phyloP scores from a whole-genome alignment of 2,329 filamentous ascomycete genomes.

The Fusarium poae region DNA sequence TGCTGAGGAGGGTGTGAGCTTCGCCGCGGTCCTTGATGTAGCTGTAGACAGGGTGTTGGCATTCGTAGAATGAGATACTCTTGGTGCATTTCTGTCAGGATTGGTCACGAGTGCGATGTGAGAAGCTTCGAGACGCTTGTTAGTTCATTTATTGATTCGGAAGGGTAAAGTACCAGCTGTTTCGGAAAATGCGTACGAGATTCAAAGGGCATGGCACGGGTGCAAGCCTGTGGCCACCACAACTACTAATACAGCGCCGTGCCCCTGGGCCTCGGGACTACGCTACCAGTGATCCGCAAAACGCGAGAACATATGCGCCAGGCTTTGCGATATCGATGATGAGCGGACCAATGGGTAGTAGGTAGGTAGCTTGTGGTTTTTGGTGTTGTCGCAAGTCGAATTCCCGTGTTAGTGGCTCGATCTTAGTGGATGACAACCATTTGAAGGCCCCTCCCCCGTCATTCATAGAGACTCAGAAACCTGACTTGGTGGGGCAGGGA shows the following conservation, averaged over 20 bases:
- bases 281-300: conserved; percentile 14
- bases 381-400: conserved; percentile 33
- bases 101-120: conserved; percentile 25
- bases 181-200: conserved; percentile 45
- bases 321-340: conserved; percentile 28
- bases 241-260: conserved; percentile 20
- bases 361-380: conserved; percentile 1
- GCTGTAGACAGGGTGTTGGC: conserved; percentile 18
- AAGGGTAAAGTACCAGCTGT: background rate
- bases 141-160: conserved; percentile 20
- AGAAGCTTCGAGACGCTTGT: conserved; percentile 28
- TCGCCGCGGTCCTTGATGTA: conserved; percentile 9
- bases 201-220: conserved; percentile 48
- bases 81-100: conserved; percentile 9
- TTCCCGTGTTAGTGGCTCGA: conserved; percentile 43
- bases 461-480: conserved; percentile 16
- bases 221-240: conserved; percentile 38
- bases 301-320: conserved; percentile 1
- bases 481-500: background rate
- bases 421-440: conserved; percentile 29
- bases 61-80: background rate
- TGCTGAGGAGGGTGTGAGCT: conserved; percentile 15
- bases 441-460: conserved; percentile 37
- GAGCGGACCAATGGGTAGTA: conserved; percentile 25
- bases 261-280: conserved; percentile 18